Evolutionary conservation across 2,329 filamentous ascomycete species (phyloP).

Genomic region (Ustilaginoidea virens): DNA sequence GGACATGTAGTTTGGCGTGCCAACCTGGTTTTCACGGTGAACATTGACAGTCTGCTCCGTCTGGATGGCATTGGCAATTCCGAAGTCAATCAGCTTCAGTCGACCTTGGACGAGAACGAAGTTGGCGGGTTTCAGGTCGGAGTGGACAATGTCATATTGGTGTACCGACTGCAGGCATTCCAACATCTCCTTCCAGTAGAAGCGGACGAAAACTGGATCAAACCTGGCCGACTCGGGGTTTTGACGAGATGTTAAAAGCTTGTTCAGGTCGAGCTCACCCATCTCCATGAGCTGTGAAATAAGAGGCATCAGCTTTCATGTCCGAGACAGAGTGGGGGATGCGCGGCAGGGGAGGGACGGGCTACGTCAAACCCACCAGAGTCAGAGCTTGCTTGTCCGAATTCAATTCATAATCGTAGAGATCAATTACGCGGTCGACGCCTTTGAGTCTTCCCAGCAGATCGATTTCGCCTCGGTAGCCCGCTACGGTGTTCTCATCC

Average conservation of each 20-base stretch:
- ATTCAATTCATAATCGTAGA: conserved; percentile 90
- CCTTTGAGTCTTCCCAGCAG: conserved; percentile 67
- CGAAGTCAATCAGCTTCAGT: conserved; percentile 95
- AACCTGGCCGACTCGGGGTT: conserved; percentile 60
- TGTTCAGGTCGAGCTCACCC: conserved; percentile 85
- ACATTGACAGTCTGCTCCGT: conserved; percentile 94
- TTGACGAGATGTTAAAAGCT: conserved; percentile 59
- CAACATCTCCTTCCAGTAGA: conserved; percentile 99
- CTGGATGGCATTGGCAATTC: conserved; percentile 94
- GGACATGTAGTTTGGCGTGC: conserved; percentile 98
- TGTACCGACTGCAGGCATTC: conserved; percentile 88
- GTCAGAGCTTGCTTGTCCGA: conserved; percentile 78
- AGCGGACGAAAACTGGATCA: conserved; percentile 84
- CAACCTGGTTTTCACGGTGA: conserved; percentile 86
- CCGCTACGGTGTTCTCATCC: conserved; percentile 67
- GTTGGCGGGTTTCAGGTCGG: conserved; percentile 91
- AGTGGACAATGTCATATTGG: conserved; percentile 83
- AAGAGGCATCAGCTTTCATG: no score
- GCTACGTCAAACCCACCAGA: conserved; percentile 43
- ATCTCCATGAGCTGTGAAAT: conserved; percentile 74
- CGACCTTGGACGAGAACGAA: conserved; percentile 85
- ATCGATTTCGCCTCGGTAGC: conserved; percentile 93
- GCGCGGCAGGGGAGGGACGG: not conserved
- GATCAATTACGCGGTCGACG: conserved; percentile 76
- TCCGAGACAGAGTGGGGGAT: no score